Conservation (phyloP, 768 basidiomycete species). For the Boletus rubroflammeus region DNA sequence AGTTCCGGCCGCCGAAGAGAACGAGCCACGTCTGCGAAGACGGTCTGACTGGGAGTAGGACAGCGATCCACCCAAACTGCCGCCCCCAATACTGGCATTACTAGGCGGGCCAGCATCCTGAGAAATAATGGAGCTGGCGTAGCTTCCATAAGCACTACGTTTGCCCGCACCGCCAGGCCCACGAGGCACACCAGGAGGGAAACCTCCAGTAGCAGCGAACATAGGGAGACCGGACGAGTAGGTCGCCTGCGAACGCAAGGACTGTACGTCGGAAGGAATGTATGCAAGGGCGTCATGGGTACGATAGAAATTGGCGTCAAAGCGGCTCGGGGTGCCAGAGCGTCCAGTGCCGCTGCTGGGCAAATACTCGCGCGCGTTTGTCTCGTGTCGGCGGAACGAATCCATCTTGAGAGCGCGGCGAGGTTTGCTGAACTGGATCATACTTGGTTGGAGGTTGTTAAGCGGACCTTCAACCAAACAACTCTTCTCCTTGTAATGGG, state of each 20-base stretch:
- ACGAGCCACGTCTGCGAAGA: constrained; percentile 71
- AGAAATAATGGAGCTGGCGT: constrained; percentile 90
- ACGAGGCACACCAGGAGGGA: constrained; percentile 63
- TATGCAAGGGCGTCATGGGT: constrained; percentile 92
- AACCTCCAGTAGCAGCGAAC: constrained; percentile 69
- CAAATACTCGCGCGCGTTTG: constrained; percentile 80
- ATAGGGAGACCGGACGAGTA: constrained; percentile 90
- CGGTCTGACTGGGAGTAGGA: constrained; percentile 92
- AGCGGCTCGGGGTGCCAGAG: constrained; percentile 90
- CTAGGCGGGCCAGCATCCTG: constrained; percentile 77
- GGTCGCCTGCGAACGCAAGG: constrained; percentile 93
- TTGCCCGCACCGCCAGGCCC: constrained; percentile 59
- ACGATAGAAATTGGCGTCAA: constrained; percentile 93
- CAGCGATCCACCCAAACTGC: constrained; percentile 49
- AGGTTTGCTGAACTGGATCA: constrained; percentile 99
- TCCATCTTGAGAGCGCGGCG: constrained; percentile 91
- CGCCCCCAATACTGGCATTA: constrained; percentile 56
- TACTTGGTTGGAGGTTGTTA: constrained; percentile 93
- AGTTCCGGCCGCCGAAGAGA: constrained; percentile 69
- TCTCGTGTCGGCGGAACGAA: constrained; percentile 90
- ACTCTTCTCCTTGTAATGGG: constrained; percentile 96
- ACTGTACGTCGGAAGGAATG: constrained; percentile 94
- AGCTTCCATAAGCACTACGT: constrained; percentile 71
- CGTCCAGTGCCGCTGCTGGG: constrained; percentile 41
- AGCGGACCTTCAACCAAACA: constrained; percentile 95